These are phyloP conservation scores for Blastocladiella emersonii DNA, from an alignment of 371 early-diverging fungal species.

Conservation along the genomic window DNA sequence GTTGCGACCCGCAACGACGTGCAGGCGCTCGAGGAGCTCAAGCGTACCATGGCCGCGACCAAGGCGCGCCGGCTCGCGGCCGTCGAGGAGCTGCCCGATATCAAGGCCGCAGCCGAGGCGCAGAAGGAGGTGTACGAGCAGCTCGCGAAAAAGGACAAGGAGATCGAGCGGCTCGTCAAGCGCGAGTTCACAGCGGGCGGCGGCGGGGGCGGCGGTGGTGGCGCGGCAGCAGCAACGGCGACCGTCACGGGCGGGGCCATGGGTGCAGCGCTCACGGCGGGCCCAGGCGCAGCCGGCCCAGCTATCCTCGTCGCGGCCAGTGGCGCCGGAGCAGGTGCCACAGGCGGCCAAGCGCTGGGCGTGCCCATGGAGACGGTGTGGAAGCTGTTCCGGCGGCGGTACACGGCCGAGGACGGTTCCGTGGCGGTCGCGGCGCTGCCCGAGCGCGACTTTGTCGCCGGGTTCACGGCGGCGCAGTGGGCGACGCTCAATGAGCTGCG, in stretches of 20 bases:
- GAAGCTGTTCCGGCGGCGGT: not conserved
- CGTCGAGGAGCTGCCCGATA: not conserved
- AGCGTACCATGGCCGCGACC: not conserved
- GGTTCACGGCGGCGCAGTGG: slow-evolving; percentile 1
- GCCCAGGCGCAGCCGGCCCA: slow-evolving; percentile 33
- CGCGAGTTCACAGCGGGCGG: slow-evolving; percentile 21
- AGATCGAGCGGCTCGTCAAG: slow-evolving; percentile 30
- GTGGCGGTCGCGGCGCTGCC: not conserved
- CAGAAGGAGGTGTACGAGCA: slow-evolving; percentile 29
- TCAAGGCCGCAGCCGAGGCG: slow-evolving; percentile 12
- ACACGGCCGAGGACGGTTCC: not conserved
- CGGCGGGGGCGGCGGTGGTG: slow-evolving; percentile 15
- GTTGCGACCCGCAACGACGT: slow-evolving; percentile 24
- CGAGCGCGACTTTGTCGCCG: not conserved
- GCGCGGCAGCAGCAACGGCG: slow-evolving; percentile 19
- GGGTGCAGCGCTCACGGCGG: slow-evolving; percentile 18
- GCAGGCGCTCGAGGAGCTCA: slow-evolving; percentile 7
- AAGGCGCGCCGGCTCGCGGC: not conserved
- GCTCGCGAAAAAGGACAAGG: slow-evolving; percentile 25
- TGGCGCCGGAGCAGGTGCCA: too few species aligned
- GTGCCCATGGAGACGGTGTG: not conserved
- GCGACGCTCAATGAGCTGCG: slow-evolving; percentile 12
- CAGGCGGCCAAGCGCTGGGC: too few species aligned
- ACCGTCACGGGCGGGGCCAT: slow-evolving; percentile 18
- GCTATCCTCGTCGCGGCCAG: slow-evolving; percentile 30